These are phyloP conservation scores for Trichocomaceae sp. DNA, from an alignment of 2,329 filamentous ascomycete genomes.

Conservation along the genomic window DNA sequence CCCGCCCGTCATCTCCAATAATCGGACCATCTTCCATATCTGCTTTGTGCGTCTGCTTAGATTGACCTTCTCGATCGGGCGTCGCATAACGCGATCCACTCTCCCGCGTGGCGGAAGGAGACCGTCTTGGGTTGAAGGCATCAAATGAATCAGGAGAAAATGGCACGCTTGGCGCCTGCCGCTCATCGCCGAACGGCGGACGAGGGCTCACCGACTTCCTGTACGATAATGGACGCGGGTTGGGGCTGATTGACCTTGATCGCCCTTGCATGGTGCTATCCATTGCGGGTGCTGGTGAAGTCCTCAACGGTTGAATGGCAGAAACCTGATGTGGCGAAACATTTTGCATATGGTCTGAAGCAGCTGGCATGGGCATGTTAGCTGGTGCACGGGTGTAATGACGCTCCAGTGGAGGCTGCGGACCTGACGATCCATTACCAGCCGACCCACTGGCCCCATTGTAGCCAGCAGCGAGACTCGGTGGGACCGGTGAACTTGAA, in stretches of 20 bases:
- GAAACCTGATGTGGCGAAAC: slow-evolving; percentile 11
- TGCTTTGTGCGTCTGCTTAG: slow-evolving; percentile 30
- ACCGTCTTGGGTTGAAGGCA: slow-evolving; percentile 46
- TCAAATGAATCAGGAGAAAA: slow-evolving; percentile 59
- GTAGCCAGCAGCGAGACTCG: slow-evolving; percentile 38
- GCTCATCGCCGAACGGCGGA: slow-evolving; percentile 39
- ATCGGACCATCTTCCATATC: slow-evolving; percentile 49
- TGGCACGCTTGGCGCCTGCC: slow-evolving; percentile 38
- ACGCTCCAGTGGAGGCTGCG: slow-evolving; percentile 26
- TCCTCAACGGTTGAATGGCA: slow-evolving; percentile 23
- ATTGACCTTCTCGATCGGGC: slow-evolving; percentile 34
- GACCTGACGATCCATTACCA: slow-evolving; percentile 22
- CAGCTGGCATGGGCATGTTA: slow-evolving; percentile 21
- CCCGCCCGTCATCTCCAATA: slow-evolving; percentile 56
- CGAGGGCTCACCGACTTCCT: slow-evolving; percentile 57
- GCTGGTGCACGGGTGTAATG: slow-evolving; percentile 22
- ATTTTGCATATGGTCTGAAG: slow-evolving; percentile 20
- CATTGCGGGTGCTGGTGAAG: slow-evolving; percentile 22
- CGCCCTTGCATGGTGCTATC: slow-evolving; percentile 16
- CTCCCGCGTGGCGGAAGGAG: slow-evolving; percentile 26
- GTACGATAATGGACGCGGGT: slow-evolving; percentile 38
- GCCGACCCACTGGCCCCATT: slow-evolving; percentile 27
- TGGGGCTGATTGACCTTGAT: slow-evolving; percentile 29
- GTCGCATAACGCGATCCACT: slow-evolving; percentile 32
- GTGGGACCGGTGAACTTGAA: slow-evolving; percentile 29